phyloP scores from a whole-genome alignment of 257 asterid genomes.

The Nicotiana noctiflora region DNA sequence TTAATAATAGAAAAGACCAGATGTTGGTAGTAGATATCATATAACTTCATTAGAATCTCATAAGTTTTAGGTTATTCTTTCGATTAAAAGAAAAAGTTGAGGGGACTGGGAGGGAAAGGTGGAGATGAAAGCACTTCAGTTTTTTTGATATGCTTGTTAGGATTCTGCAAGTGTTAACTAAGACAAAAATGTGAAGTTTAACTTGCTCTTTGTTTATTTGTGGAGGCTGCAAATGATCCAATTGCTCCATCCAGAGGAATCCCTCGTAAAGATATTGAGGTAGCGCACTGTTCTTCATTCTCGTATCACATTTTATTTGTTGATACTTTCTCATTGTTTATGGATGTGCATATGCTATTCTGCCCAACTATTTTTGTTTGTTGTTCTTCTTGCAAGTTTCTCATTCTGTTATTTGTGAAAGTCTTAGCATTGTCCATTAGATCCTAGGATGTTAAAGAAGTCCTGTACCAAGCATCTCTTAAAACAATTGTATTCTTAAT shows the following conservation, averaged over 20 bases:
- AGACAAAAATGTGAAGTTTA: background rate
- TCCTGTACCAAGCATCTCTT: background rate
- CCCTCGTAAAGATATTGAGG: conserved; percentile 88
- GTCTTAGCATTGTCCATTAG: background rate
- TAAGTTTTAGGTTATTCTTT: background rate
- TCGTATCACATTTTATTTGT: background rate
- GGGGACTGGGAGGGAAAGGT: background rate
- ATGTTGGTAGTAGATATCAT: background rate
- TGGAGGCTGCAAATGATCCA: conserved; percentile 96
- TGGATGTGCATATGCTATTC: background rate
- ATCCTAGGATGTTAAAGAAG: background rate
- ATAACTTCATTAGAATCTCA: background rate
- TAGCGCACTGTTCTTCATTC: background rate
- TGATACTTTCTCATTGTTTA: conserved; percentile 1
- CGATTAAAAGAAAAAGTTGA: background rate
- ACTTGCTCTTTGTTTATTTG: conserved; percentile 12
- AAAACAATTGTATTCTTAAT: background rate
- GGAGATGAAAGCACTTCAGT: background rate
- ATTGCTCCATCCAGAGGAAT: conserved; percentile 94
- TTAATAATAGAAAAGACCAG: background rate
- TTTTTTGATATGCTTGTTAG: background rate
- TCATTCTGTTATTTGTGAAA: background rate
- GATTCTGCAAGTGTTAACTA: background rate
- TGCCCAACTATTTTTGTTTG: background rate
- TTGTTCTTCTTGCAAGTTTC: background rate